Percentiles rank a stretch among this genome's conserved stretches.
These are phyloP conservation scores for Lachnellula hyalina DNA, from an alignment of 2,329 filamentous ascomycete genomes.

Conservation along the genomic window DNA sequence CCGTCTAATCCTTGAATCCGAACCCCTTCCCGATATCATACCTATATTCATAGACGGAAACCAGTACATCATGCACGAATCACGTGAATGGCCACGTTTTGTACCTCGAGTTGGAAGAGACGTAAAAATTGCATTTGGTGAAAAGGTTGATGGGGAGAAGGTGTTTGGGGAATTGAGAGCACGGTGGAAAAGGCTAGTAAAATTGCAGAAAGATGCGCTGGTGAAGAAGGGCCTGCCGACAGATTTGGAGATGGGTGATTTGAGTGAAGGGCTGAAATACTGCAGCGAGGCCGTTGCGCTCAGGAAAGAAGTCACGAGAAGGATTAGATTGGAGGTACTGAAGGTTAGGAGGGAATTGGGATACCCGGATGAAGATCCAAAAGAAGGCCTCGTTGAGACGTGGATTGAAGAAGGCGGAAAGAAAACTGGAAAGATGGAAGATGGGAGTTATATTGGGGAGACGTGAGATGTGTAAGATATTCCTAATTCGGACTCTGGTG, in stretches of 20 bases:
- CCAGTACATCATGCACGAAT: constrained; percentile 83
- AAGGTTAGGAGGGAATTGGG: constrained; percentile 69
- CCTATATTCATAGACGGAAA: constrained; percentile 94
- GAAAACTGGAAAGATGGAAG: constrained; percentile 52
- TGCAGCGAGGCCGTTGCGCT: constrained; percentile 70
- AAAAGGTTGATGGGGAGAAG: constrained; percentile 65
- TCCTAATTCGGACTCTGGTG: background rate
- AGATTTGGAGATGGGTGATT: constrained; percentile 47
- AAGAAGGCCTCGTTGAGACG: constrained; percentile 72
- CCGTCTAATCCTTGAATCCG: constrained; percentile 81
- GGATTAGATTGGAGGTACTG: constrained; percentile 73
- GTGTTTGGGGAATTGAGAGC: constrained; percentile 73
- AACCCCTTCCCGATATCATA: constrained; percentile 80
- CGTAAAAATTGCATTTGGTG: constrained; percentile 72
- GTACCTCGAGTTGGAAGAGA: constrained; percentile 68
- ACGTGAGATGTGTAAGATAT: constrained; percentile 10
- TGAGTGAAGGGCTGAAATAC: constrained; percentile 61
- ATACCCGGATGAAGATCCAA: constrained; percentile 69
- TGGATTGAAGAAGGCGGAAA: constrained; percentile 58
- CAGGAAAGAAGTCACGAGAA: constrained; percentile 72
- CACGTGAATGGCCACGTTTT: constrained; percentile 72
- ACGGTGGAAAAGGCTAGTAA: constrained; percentile 66
- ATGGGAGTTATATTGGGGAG: constrained; percentile 56
- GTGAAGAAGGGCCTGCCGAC: constrained; percentile 27
- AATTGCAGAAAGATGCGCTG: constrained; percentile 42